A percentile compares a stretch with the other conserved stretches of the same genome.
Conservation (phyloP, 164 flowering plant species). For the Santalum album region DNA sequence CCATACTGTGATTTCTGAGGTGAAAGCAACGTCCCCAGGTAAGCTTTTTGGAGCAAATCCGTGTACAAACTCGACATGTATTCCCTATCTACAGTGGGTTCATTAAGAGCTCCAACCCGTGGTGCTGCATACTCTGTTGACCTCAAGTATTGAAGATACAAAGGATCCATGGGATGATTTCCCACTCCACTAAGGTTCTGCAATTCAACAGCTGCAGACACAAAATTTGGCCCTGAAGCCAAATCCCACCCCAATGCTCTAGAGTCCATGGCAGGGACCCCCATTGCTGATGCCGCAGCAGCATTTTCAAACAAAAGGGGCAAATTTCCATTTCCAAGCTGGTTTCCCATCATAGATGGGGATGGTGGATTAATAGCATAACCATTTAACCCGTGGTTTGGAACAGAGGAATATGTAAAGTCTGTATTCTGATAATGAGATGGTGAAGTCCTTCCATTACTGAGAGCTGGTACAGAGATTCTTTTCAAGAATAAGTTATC, state of each 20-base stretch:
- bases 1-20: constrained; percentile 67
- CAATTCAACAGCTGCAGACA: constrained; percentile 45
- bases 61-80: constrained; percentile 38
- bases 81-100: constrained; percentile 44
- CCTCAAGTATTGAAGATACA: constrained; percentile 62
- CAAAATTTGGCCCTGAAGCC: constrained; percentile 34
- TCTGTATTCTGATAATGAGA: constrained; percentile 39
- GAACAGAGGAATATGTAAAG: constrained; percentile 26
- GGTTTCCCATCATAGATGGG: constrained; percentile 48
- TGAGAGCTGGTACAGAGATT: constrained; percentile 22
- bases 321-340: constrained; percentile 41
- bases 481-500: constrained; percentile 31
- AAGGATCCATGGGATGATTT: constrained; percentile 53
- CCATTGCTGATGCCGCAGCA: constrained; percentile 54
- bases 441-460: constrained; percentile 39
- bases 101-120: constrained; percentile 45
- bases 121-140: constrained; percentile 58
- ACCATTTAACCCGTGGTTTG: constrained; percentile 46
- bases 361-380: constrained; percentile 47
- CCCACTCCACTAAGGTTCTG: constrained; percentile 45
- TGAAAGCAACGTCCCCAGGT: constrained; percentile 47
- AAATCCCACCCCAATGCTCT: constrained; percentile 50
- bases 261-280: constrained; percentile 40
- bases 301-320: constrained; percentile 55
- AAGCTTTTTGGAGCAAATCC: constrained; percentile 72